phyloP scores from a whole-genome alignment of 2,329 filamentous ascomycete genomes.

The Sporothrix schenckii region DNA sequence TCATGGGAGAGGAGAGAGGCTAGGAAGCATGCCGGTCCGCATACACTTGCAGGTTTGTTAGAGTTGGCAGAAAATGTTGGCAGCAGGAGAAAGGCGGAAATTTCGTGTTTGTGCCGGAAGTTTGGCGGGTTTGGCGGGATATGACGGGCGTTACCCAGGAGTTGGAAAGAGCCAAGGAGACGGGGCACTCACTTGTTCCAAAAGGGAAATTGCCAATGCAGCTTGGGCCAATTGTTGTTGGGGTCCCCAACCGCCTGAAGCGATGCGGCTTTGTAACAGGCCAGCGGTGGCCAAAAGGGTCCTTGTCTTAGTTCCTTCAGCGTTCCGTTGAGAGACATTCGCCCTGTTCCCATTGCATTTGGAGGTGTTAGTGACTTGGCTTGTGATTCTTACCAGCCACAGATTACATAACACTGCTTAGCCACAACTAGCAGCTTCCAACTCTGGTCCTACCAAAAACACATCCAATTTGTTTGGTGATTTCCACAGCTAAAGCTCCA shows the following conservation, averaged over 20 bases:
- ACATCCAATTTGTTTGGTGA: not conserved
- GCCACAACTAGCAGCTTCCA: not conserved
- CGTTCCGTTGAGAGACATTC: not conserved
- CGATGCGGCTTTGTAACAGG: slow-evolving; percentile 5
- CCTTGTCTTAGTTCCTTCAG: not conserved
- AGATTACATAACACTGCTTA: not conserved
- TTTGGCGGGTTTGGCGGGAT: slow-evolving; percentile 3
- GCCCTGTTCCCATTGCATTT: not conserved
- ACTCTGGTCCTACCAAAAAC: not conserved
- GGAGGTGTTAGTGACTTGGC: slow-evolving; percentile 22
- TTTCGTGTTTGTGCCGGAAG: slow-evolving; percentile 25
- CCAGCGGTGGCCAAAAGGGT: slow-evolving; percentile 12
- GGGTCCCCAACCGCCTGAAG: slow-evolving; percentile 13
- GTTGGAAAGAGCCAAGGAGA: slow-evolving; percentile 18
- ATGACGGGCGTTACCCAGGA: not conserved
- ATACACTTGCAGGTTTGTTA: not conserved
- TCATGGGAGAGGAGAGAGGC: slow-evolving; percentile 10
- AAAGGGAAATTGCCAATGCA: slow-evolving; percentile 29
- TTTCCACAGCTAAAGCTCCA: not conserved
- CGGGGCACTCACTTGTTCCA: slow-evolving; percentile 13
- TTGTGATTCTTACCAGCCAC: not conserved
- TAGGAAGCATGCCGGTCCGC: slow-evolving; percentile 1
- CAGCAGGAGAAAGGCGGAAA: not conserved
- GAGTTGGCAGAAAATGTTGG: not conserved
- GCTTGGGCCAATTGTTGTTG: slow-evolving; percentile 11